Percentiles rank a stretch among this genome's conserved stretches.
Conservation (phyloP, 1,284 basidiomycete genomes). For the Phlebopus sp. region DNA sequence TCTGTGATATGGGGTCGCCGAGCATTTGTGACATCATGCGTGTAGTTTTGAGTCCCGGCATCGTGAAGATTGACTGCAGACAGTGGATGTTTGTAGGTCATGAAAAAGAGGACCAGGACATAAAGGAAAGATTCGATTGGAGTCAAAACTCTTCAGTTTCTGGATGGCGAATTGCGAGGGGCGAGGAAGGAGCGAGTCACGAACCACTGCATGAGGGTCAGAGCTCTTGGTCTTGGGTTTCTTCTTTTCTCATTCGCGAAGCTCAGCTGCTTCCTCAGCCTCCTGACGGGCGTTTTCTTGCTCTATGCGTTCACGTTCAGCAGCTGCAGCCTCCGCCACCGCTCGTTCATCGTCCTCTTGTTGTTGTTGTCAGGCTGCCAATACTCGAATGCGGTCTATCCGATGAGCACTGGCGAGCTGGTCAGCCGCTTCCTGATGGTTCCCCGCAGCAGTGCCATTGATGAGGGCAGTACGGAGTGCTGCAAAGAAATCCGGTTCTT, state of each 20-base stretch:
- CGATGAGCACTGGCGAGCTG: not conserved
- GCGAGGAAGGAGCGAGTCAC: not conserved
- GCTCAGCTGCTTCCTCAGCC: not conserved
- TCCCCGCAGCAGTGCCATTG: not conserved
- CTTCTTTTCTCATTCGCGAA: conserved; percentile 2
- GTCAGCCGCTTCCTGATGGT: not conserved
- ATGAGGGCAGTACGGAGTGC: not conserved
- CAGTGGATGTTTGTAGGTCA: no score
- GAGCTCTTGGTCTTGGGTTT: conserved; percentile 3
- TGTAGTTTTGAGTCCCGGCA: no score
- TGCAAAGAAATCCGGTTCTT: not conserved
- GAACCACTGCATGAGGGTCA: not conserved
- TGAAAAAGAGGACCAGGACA: no score
- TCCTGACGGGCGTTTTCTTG: not conserved
- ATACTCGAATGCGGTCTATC: not conserved
- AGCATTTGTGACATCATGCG: no score
- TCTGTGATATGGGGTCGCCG: no score
- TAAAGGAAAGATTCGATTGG: conserved; percentile 31
- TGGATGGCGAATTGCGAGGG: conserved; percentile 21
- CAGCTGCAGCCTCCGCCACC: not conserved
- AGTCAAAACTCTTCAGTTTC: conserved; percentile 23
- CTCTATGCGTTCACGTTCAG: not conserved
- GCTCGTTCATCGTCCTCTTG: not conserved
- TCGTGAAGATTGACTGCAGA: no score
- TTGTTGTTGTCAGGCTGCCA: not conserved